Evolutionary conservation across 371 early-diverging fungal species (phyloP).

Genomic region (Syncephalastrum monosporum): DNA sequence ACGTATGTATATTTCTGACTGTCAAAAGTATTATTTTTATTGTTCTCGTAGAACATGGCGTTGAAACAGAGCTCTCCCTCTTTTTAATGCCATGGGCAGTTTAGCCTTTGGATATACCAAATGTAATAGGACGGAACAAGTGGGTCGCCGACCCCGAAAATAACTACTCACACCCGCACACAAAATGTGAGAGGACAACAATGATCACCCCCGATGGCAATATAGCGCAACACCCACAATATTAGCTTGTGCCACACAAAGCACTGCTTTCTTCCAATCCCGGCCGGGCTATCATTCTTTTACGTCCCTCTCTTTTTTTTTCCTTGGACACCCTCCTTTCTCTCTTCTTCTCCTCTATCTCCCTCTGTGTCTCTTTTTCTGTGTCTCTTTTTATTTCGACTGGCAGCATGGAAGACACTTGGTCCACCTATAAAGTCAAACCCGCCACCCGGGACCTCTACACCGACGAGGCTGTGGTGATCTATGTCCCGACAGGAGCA

Average conservation of each 20-base stretch:
- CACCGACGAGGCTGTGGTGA: slow-evolving; percentile 34
- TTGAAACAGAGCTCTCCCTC: no score
- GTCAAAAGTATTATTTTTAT: no score
- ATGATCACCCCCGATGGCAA: not conserved
- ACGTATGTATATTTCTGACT: no score
- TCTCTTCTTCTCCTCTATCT: slow-evolving; percentile 5
- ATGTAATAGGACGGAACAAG: no score
- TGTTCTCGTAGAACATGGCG: no score
- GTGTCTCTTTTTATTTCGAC: slow-evolving; percentile 2
- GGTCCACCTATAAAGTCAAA: slow-evolving; percentile 37
- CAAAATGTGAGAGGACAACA: not conserved
- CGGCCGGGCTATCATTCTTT: slow-evolving; percentile 3
- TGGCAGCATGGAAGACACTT: slow-evolving; percentile 21
- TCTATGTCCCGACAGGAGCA: slow-evolving; percentile 41
- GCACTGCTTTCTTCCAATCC: slow-evolving; percentile 1
- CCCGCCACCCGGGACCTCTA: slow-evolving; percentile 33
- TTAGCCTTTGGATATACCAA: no score
- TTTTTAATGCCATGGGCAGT: no score
- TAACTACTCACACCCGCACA: not conserved
- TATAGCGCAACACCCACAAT: not conserved
- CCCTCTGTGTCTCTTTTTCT: slow-evolving; percentile 6
- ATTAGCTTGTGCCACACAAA: not conserved
- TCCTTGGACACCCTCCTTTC: slow-evolving; percentile 5
- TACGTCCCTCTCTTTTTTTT: slow-evolving; percentile 8
- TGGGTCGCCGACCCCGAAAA: no score